Base-by-base conservation (phyloP, 2,329 filamentous ascomycete genomes). In the Orbilia ellipsospora region DNA sequence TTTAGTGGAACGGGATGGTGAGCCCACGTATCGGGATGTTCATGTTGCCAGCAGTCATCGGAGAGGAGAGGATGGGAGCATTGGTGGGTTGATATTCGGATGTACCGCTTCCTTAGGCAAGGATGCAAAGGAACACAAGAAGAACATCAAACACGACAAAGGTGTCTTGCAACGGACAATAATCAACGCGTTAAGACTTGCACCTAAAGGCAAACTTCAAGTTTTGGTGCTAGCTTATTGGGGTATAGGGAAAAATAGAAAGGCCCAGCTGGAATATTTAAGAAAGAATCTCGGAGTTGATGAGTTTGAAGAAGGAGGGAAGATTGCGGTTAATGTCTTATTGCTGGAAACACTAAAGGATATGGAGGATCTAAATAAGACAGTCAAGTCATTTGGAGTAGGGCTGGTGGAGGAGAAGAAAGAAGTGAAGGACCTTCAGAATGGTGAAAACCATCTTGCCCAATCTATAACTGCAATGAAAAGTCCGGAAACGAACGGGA, bases 71-170 rank as follows among this genome's bases (percentile, higher is more conserved):
- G 64, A 60, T 51, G 72, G 72, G 7, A 48, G 36, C 52, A 75
- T 75, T 42, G 72, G 72, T 8, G 72, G 72, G 4, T 42, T 75
- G 15, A 69, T 75, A 48, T 75, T 75, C 40, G 72, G 72, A 13
- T 75, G 72, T 16, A 75, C 72, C 10, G 64, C 72, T 7, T 26
- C 48, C 2, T 6, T 40, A 2, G 48, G 45, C 15, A 65, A 36
- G 8, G 56, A 63, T 15, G 55, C 12, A n/a, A 75, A 65, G 45
- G 72, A 68, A 31, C 31, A 56, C 44, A 69, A 75, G 59, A 69
- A 59, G 18, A 36, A 36, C 10, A 13, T 75, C 2, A 68, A 57
- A 13, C 72, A 61, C 26, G 64, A 75, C 23, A 75, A 57, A 18
- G 72, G 72, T 8, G 72, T 75, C 12, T 42, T 75, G 6, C 26